A percentile compares a stretch with the other conserved stretches of the same genome.
Evolutionary conservation across 2,329 filamentous ascomycete species (phyloP).

Genomic region (Dothistroma pini): DNA sequence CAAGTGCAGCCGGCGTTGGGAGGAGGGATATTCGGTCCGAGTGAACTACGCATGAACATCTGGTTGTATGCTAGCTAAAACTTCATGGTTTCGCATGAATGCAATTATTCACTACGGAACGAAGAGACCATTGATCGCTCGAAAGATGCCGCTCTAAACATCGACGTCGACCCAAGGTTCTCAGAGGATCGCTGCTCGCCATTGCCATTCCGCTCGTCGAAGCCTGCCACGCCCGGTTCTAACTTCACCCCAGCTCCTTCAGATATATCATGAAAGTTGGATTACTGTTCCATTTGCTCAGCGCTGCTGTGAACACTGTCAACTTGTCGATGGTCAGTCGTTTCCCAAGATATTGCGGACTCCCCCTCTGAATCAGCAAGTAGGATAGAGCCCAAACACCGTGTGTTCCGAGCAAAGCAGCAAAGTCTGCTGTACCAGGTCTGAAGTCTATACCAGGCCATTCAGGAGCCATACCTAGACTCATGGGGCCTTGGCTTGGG

Average conservation of each 20-base stretch:
- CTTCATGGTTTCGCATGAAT: background rate
- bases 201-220: background rate
- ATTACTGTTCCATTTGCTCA: background rate
- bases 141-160: too few species aligned
- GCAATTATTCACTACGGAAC: background rate
- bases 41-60: background rate
- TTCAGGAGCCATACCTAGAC: background rate
- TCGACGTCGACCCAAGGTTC: too few species aligned
- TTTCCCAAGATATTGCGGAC: background rate
- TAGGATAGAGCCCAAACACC: background rate
- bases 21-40: background rate
- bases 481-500: background rate
- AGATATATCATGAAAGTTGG: background rate
- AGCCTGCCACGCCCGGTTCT: background rate
- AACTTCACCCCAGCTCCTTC: background rate
- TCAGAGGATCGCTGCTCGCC: background rate
- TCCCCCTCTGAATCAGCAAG: background rate
- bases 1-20: background rate
- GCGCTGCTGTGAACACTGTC: background rate
- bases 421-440: background rate
- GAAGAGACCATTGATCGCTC: too few species aligned
- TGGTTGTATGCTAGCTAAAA: background rate
- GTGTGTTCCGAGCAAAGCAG: background rate
- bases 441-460: constrained; percentile 1
- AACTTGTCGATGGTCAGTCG: background rate